Base-by-base conservation (phyloP, 148 eudicot genomes). In the Rhododendron molle region DNA sequence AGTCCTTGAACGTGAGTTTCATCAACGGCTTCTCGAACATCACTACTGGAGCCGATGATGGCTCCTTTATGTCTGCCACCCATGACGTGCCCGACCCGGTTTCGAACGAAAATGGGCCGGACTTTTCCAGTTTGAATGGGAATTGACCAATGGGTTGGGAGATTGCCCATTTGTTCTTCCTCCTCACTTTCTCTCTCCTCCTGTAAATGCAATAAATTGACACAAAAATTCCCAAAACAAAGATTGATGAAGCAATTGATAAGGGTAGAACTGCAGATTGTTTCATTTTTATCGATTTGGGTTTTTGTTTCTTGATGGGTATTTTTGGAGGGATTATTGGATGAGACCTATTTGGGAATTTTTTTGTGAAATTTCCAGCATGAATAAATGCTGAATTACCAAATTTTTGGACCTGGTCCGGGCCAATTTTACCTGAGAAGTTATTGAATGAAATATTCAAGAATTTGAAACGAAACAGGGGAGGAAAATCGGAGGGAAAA, bases 1-100 rank as follows among this genome's bases (percentile, higher is more conserved):
- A 87, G 88, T 97, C 99, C 89, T 94, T 95, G 91, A 97, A 97
- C 20, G 89, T 92, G 34, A 95, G 91, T 38, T 89, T 97, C 95
- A 97, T 87, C 94, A 97, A 87, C 13, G 99, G 99, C 91, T 97
- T 97, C 95, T 97, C 98, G 73, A 95, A 97, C 98, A 97, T 94
- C 83, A 97, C 94, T 2, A 97, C 99, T 0, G 91, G 87, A 0
- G 98, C 97, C 28, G 94, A 89, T 0, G 91, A 83, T 0, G 98
- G 89, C 44, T 94, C 99, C 54, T 84, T 88, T 30, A 97, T 86
- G 58, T 95, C 98, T 0, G 92, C 98, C 2, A 91, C 92, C 99
- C 99, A 97, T 11, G 95, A 92, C 7, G 95, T 80, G 1, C 99
- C 98, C 69, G 99, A 93, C 78, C 90, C 95, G 0, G 98, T 95